Conservation (phyloP, 1,284 basidiomycete species). For the Chalciporus sp. region DNA sequence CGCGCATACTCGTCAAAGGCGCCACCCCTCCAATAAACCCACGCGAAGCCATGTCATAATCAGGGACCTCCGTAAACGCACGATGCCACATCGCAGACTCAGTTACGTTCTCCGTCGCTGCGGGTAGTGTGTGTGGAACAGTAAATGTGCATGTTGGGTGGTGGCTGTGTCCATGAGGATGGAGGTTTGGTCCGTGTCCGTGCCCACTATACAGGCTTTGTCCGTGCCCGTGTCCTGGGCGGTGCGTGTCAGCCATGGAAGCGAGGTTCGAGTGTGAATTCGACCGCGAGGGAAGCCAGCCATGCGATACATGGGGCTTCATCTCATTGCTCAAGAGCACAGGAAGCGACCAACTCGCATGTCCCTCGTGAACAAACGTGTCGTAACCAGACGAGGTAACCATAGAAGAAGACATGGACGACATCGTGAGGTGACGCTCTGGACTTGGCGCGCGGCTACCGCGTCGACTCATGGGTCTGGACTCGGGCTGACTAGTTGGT, state of each 20-base stretch:
- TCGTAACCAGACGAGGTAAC: conserved; percentile 29
- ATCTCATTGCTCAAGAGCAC: conserved; percentile 60
- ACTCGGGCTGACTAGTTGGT: conserved; percentile 37
- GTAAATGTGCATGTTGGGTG: background rate
- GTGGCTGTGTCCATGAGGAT: background rate
- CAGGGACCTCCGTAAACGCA: conserved; percentile 76
- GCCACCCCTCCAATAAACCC: conserved; percentile 89
- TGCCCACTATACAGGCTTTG: too few species aligned
- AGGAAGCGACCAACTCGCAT: conserved; percentile 54
- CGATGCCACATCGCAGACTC: conserved; percentile 50
- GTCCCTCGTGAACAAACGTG: conserved; percentile 54
- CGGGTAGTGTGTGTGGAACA: background rate
- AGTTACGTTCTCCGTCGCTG: conserved; percentile 6
- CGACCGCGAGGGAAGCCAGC: conserved; percentile 41
- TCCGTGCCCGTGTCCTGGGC: conserved; percentile 1
- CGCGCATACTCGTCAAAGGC: conserved; percentile 72
- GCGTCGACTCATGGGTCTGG: conserved; percentile 46
- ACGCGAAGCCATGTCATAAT: conserved; percentile 77
- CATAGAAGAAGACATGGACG: conserved; percentile 7
- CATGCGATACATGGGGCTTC: conserved; percentile 53
- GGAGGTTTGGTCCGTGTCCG: background rate
- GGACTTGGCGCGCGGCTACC: conserved; percentile 53
- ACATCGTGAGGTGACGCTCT: conserved; percentile 38
- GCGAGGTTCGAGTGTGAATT: conserved; percentile 37
- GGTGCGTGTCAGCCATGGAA: conserved; percentile 6